These are phyloP conservation scores for Irpex lacteus DNA, from an alignment of 1,284 basidiomycete genomes.

Conservation along the genomic window DNA sequence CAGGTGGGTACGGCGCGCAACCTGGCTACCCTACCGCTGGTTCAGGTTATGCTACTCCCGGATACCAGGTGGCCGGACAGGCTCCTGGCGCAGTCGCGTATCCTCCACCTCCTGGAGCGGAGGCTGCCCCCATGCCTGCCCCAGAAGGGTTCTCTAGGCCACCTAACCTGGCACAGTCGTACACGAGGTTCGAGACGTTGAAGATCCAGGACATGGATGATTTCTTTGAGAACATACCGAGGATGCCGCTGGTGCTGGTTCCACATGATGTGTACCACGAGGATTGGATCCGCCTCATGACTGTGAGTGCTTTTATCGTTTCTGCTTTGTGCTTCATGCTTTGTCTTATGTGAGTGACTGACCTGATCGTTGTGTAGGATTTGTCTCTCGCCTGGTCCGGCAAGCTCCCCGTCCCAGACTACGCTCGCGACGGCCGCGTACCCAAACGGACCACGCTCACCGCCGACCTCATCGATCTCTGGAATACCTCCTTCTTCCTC, in stretches of 20 bases:
- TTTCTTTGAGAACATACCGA: constrained; percentile 58
- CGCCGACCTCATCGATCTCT: constrained; percentile 70
- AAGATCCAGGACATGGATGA: constrained; percentile 75
- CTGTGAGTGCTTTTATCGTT: constrained; percentile 39
- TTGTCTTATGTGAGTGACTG: background rate
- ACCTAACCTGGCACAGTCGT: constrained; percentile 62
- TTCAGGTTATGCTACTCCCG: background rate
- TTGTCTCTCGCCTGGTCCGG: constrained; percentile 68
- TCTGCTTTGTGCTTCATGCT: constrained; percentile 2
- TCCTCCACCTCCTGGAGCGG: constrained; percentile 17
- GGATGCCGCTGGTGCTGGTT: constrained; percentile 67
- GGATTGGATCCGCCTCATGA: constrained; percentile 76
- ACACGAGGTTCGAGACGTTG: constrained; percentile 64
- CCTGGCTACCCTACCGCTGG: background rate
- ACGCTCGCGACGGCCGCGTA: constrained; percentile 40
- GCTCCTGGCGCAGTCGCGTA: constrained; percentile 18
- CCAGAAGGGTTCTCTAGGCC: constrained; percentile 73
- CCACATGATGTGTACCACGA: constrained; percentile 75
- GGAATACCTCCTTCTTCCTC: constrained; percentile 74
- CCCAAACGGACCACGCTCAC: constrained; percentile 57
- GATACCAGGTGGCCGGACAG: constrained; percentile 7
- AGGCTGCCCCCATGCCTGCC: constrained; percentile 44
- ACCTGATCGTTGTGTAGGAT: constrained; percentile 43
- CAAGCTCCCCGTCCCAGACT: constrained; percentile 59
- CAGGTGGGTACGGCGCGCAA: too few species aligned